A percentile compares a stretch with the other conserved stretches of the same genome.
phyloP scores from a whole-genome alignment of 225 moss, liverwort and hornwort genomes.

The Physcomitrellopsis africana region DNA sequence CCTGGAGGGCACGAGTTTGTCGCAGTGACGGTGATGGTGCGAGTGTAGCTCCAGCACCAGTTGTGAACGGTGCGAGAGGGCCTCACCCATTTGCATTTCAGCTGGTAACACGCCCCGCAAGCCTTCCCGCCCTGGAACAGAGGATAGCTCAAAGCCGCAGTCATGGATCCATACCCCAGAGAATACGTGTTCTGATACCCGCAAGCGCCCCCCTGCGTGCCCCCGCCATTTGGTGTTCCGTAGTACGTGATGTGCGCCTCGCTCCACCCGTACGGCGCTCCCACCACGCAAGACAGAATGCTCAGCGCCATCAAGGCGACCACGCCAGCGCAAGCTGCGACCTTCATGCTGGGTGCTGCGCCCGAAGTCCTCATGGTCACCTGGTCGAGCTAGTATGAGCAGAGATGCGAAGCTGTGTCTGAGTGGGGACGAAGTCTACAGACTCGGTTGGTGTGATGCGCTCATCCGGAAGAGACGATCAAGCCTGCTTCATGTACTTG shows the following conservation, averaged over 20 bases:
- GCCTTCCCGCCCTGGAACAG: slow-evolving; percentile 33
- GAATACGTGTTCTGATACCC: slow-evolving; percentile 41
- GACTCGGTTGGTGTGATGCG: not conserved
- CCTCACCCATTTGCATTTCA: slow-evolving; percentile 31
- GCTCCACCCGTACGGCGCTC: not conserved
- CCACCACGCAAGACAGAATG: not conserved
- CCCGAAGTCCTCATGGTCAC: not conserved
- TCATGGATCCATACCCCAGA: slow-evolving; percentile 46
- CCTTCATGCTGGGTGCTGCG: not conserved
- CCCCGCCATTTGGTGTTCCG: slow-evolving; percentile 23
- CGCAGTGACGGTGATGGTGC: slow-evolving; percentile 42
- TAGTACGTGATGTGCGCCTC: slow-evolving; percentile 43
- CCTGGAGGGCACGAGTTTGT: slow-evolving; percentile 50
- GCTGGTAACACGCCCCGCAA: slow-evolving; percentile 47
- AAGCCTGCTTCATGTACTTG: too few species aligned
- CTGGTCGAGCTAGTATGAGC: not conserved
- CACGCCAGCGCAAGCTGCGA: not conserved
- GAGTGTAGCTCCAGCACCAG: slow-evolving; percentile 38
- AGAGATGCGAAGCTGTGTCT: not conserved
- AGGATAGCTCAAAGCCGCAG: slow-evolving; percentile 41
- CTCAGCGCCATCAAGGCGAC: slow-evolving; percentile 8
- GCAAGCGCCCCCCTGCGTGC: slow-evolving; percentile 47
- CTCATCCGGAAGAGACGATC: too few species aligned
- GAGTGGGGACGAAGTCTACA: not conserved
- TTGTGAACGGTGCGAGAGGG: slow-evolving; percentile 5